Evolutionary conservation across 106 monocot genomes (phyloP), one percentile per base, ranked within the genome.

Genomic region (Dioscorea alata): DNA sequence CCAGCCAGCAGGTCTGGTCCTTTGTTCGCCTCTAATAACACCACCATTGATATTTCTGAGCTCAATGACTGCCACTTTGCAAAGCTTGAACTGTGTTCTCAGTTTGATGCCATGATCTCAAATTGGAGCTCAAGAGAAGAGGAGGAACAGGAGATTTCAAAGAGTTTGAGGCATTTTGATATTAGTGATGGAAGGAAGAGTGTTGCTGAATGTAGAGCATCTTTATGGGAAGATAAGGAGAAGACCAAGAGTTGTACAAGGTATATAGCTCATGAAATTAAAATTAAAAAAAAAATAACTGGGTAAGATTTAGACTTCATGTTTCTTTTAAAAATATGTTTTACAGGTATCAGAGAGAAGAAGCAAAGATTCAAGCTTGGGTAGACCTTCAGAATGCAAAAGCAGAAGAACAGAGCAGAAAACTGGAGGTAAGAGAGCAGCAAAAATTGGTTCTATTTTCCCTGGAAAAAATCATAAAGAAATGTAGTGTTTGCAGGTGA

Each of bases 351-450:
- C 92, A 92, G 72, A 89, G 84, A 71, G 92, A 97, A 77, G 92
- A 92, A 61, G 92, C 91, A 33, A 97, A 84, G 69, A 92, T 97
- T 56, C 86, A 97, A 67, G 96, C 96, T 60, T 92, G 89, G 92
- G 75, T 92, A 50, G 89, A 92, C 62, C 84, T 97, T 73, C 90
- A 92, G 65, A 82, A 54, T 63, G 96, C 92, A 32, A 97, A 92
- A 70, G 89, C 92, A 57, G 96, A 97, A 77, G 92, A 86, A 25
- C 75, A 86, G 67, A 86, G 89, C 4, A 84, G 82, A 82, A 92
- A 97, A 71, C 76, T 92, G 7, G 96, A 97, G 92, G 95, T 96
- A 88, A 57, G 33, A 53, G 52, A 31, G 19, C 19, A 54, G 4
- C 63, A 35, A 64, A 34, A 64, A n/a, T 6, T 42, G 0, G 42